Base-by-base conservation (phyloP, 306 rosid genomes). In the Amphicarpaea edgeworthii region DNA sequence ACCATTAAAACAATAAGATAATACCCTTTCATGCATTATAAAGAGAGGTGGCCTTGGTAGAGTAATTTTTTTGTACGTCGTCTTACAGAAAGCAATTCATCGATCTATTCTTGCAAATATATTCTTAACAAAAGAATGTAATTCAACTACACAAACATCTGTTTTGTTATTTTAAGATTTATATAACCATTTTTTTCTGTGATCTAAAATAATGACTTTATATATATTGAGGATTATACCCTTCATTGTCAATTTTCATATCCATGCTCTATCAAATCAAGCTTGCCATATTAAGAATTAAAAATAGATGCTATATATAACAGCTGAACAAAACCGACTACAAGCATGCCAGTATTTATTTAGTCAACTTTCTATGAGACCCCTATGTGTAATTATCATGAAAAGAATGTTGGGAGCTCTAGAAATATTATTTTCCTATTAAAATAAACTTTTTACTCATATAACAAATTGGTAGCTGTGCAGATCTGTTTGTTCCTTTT, bases 401-500 rank as follows among this genome's bases (percentile, higher is more conserved):
- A 70, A 49, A 49, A 68, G 6, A 68, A 69, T 47, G 74, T 32
- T 16, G 20, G 60, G 30, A 23, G 63, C 16, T 45, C 6, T 54
- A 50, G 34, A 5, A 30, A 70, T 15, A 47, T 6, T n/a, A n/a
- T 23, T 30, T 47, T 28, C 38, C 5, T 24, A 32, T 70, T 50
- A 70, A 17, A 32, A 23, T 6, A 24, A 30, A 60, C 67, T 54
- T 14, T 58, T 26, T 59, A 59, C 20, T 26, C 21, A 3, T 8
- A 37, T 61, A 10, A 16, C 34, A 10, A 16, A 6, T 63, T 12
- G 11, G 32, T 34, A 32, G 68, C 45, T 54, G 28, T 54, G 32
- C 62, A 51, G 12, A 30, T 69, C 30, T 49, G 12, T 8, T 30
- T 11, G 43, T 68, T 45, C 20, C 42, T 16, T 68, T 49, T 23